Evolutionary conservation across 2,329 filamentous ascomycete genomes (phyloP).

Genomic region (Colletotrichum kahawae): DNA sequence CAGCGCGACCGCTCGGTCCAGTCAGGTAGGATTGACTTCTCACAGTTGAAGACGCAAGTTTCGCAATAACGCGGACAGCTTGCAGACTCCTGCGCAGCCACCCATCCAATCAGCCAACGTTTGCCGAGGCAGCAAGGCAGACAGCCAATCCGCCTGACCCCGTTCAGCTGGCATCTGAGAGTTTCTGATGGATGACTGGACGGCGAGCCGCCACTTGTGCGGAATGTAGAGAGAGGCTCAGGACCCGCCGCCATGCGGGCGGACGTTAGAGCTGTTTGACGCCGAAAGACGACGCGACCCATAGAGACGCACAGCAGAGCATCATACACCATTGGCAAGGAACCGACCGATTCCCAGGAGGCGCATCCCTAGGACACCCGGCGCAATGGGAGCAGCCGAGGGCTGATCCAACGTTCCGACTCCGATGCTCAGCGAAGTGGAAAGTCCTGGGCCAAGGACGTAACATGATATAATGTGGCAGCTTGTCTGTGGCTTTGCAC

Average conservation of each 20-base stretch:
- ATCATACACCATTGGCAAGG: neutral
- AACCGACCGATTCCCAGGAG: neutral
- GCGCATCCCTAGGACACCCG: neutral
- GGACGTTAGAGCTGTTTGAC: neutral
- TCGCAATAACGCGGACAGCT: neutral
- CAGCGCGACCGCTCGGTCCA: neutral
- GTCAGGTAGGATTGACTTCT: neutral
- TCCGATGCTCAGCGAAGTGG: neutral
- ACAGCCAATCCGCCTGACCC: neutral
- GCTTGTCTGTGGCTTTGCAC: neutral
- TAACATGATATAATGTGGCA: neutral
- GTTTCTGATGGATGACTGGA: neutral
- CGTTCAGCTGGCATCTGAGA: neutral
- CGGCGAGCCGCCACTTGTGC: neutral
- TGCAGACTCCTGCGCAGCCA: neutral
- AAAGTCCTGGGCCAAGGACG: neutral
- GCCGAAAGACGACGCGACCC: neutral
- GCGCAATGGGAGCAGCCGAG: neutral
- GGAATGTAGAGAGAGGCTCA: neutral
- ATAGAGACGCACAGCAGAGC: neutral
- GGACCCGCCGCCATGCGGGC: neutral
- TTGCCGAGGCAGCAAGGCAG: constrained; percentile 8
- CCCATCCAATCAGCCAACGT: neutral
- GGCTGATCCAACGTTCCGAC: neutral
- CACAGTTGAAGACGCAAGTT: neutral